Conservation (phyloP, 2,329 filamentous ascomycete genomes). For the Pseudocercospora crystallina region DNA sequence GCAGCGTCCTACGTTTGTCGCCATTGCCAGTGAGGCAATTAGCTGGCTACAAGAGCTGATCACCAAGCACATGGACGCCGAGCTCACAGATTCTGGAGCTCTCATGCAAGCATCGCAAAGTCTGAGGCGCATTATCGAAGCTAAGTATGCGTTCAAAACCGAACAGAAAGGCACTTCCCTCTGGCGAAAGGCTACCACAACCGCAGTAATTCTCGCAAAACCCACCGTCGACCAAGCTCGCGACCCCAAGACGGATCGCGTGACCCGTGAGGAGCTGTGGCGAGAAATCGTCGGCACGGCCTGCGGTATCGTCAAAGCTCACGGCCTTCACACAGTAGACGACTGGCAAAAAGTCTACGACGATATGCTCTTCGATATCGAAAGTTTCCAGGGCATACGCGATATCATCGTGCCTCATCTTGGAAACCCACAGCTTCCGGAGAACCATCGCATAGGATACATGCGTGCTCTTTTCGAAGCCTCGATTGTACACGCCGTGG, state of each 20-base stretch:
- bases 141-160: conserved; percentile 78
- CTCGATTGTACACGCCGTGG: conserved; percentile 72
- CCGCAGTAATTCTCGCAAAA: conserved; percentile 66
- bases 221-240: conserved; percentile 57
- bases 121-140: conserved; percentile 66
- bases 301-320: conserved; percentile 39
- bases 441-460: conserved; percentile 67
- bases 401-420: conserved; percentile 73
- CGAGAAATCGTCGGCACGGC: conserved; percentile 43
- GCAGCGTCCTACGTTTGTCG: conserved; percentile 75
- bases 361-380: conserved; percentile 81
- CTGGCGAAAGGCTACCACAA: conserved; percentile 78
- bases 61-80: conserved; percentile 60
- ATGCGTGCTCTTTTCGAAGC: conserved; percentile 74
- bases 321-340: conserved; percentile 33
- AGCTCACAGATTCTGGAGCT: conserved; percentile 69
- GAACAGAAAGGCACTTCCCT: conserved; percentile 69
- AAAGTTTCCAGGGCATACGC: conserved; percentile 67
- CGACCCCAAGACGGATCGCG: conserved; percentile 28
- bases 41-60: conserved; percentile 63
- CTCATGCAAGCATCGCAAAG: conserved; percentile 65
- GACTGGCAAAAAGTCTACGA: conserved; percentile 46
- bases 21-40: conserved; percentile 82
- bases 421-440: conserved; percentile 64
- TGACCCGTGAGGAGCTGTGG: conserved; percentile 49